Conservation (phyloP, 345 rosid species). For the Populus alba region DNA sequence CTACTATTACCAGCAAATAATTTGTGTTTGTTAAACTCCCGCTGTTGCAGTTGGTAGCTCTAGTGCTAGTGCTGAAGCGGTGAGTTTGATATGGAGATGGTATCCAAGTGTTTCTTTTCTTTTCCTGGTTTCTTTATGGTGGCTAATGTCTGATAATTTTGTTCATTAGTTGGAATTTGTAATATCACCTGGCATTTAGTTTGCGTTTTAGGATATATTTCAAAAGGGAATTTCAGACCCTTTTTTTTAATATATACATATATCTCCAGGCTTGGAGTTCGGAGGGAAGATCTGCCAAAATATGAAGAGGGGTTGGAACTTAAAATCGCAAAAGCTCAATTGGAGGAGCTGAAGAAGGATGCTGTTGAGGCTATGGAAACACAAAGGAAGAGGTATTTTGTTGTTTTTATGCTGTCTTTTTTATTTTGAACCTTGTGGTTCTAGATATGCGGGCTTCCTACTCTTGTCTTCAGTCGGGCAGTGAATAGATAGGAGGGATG, state of each 20-base stretch:
- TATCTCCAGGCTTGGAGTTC: conserved; percentile 70
- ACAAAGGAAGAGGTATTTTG: conserved; percentile 73
- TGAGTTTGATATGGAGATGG: neutral
- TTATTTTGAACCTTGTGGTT: neutral
- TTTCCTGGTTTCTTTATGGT: neutral
- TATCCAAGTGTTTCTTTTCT: neutral
- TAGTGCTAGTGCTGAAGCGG: neutral
- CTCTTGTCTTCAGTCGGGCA: neutral
- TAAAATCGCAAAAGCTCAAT: conserved; percentile 77
- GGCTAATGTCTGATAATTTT: neutral
- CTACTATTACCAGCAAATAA: neutral
- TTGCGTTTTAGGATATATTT: neutral
- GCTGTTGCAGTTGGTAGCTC: neutral
- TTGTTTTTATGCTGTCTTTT: neutral
- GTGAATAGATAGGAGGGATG: neutral
- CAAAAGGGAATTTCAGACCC: neutral
- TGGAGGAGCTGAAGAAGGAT: conserved; percentile 87
- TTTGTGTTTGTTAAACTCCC: neutral
- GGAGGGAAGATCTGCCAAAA: conserved; percentile 83
- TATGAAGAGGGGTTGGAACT: conserved; percentile 78
- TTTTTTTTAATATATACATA: neutral
- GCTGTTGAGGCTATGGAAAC: conserved; percentile 94
- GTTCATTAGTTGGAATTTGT: neutral
- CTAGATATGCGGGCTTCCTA: neutral
- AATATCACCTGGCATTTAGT: neutral